Evolutionary conservation across 1,284 basidiomycete genomes (phyloP).

Genomic region (Heterobasidion annosum): DNA sequence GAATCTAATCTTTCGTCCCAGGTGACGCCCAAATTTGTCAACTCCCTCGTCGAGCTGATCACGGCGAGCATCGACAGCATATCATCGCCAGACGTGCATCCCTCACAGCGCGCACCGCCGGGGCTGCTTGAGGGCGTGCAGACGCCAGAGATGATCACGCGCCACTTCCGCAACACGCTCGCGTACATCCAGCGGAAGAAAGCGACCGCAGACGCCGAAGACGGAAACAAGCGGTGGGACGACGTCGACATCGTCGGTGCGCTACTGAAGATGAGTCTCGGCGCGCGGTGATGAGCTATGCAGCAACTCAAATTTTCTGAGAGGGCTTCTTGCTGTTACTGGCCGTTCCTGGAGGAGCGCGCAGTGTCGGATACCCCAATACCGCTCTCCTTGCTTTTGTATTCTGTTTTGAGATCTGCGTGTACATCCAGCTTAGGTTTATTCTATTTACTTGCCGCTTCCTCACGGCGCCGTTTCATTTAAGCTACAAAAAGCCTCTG

Average conservation of each 20-base stretch:
- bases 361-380: neutral
- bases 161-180: slow-evolving; percentile 90
- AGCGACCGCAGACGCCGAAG: slow-evolving; percentile 37
- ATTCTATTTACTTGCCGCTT: neutral
- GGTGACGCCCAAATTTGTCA: slow-evolving; percentile 91
- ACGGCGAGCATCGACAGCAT: slow-evolving; percentile 86
- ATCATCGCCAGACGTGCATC: slow-evolving; percentile 76
- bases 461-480: too few species aligned
- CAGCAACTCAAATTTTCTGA: too few species aligned
- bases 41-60: slow-evolving; percentile 89
- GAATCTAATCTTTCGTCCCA: slow-evolving; percentile 19
- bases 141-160: slow-evolving; percentile 83
- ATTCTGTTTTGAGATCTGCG: neutral
- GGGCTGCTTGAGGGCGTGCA: slow-evolving; percentile 87
- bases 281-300: slow-evolving; percentile 27
- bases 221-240: slow-evolving; percentile 57
- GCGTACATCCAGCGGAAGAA: slow-evolving; percentile 77
- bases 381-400: neutral
- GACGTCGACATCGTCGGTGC: slow-evolving; percentile 84
- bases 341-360: neutral
- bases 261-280: slow-evolving; percentile 76
- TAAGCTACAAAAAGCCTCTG: too few species aligned
- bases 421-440: neutral
- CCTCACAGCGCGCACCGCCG: slow-evolving; percentile 68
- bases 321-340: neutral